Conservation (phyloP, 768 basidiomycete species). For the Porpolomopsis calyptriformis region DNA sequence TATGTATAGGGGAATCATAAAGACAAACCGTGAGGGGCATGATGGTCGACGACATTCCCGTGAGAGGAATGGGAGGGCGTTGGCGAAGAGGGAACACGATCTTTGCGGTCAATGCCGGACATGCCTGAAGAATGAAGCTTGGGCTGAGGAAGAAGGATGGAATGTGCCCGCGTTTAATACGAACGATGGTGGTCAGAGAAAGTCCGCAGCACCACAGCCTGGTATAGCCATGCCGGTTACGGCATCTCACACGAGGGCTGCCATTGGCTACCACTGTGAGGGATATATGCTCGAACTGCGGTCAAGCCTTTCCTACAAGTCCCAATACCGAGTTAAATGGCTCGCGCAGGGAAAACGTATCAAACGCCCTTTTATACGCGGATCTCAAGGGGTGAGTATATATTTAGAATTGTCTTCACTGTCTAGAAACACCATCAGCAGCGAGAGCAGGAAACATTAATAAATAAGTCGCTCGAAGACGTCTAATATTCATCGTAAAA, state of each 20-base stretch:
- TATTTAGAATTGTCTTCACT: too few relatives aligned
- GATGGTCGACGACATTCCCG: slow-evolving; percentile 65
- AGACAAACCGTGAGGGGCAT: slow-evolving; percentile 50
- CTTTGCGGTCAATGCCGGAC: slow-evolving; percentile 38
- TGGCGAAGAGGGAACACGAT: slow-evolving; percentile 36
- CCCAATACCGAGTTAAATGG: not conserved
- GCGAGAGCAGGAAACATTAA: too few relatives aligned
- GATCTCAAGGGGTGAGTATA: too few relatives aligned
- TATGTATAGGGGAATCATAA: slow-evolving; percentile 11
- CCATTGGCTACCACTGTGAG: too few relatives aligned
- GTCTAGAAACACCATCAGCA: too few relatives aligned
- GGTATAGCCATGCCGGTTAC: not conserved
- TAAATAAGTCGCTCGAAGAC: too few relatives aligned
- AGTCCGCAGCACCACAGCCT: slow-evolving; percentile 1
- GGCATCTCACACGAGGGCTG: too few relatives aligned
- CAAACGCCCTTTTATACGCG: too few relatives aligned
- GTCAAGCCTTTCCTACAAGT: too few relatives aligned
- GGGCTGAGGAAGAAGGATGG: not conserved
- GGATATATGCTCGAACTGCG: too few relatives aligned
- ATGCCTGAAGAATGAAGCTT: not conserved
- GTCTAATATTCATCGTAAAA: too few relatives aligned
- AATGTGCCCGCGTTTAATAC: not conserved
- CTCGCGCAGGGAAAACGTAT: not conserved
- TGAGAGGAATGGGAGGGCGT: slow-evolving; percentile 24
- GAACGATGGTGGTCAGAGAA: too few relatives aligned